Evolutionary conservation across 2,329 filamentous ascomycete genomes (phyloP).

Genomic region (Myriosclerotinia duriaeana): DNA sequence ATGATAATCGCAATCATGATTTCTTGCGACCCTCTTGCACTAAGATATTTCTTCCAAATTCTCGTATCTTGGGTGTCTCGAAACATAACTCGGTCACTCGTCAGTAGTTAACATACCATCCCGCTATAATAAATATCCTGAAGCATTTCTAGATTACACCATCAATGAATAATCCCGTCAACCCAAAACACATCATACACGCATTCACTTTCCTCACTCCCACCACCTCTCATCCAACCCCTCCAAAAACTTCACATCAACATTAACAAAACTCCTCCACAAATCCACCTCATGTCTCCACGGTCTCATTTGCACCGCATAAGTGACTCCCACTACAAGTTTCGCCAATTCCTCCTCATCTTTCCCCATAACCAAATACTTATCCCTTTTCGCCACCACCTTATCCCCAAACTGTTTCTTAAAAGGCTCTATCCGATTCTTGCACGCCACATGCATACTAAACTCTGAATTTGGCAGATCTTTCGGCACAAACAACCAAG

Average conservation of each 20-base stretch:
- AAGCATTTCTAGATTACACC: background rate
- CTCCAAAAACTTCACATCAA: slow-evolving; percentile 48
- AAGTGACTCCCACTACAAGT: slow-evolving; percentile 45
- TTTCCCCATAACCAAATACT: slow-evolving; percentile 49
- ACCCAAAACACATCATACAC: background rate
- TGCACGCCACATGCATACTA: slow-evolving; percentile 46
- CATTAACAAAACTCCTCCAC: slow-evolving; percentile 52
- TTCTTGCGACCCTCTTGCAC: background rate
- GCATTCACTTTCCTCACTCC: background rate
- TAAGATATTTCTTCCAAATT: background rate
- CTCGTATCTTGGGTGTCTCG: background rate
- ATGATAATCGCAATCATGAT: background rate
- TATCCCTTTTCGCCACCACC: slow-evolving; percentile 45
- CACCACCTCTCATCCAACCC: slow-evolving; percentile 40
- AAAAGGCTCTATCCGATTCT: slow-evolving; percentile 24
- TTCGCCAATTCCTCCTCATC: slow-evolving; percentile 45
- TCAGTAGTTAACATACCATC: background rate
- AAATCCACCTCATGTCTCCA: slow-evolving; percentile 53
- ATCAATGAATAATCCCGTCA: background rate
- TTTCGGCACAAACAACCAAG: slow-evolving; percentile 51
- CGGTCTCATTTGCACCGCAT: slow-evolving; percentile 49
- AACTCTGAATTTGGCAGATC: slow-evolving; percentile 48
- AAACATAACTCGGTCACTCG: background rate
- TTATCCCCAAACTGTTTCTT: slow-evolving; percentile 42
- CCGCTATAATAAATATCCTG: background rate